Evolutionary conservation across 495 filamentous ascomycete species (phyloP), one percentile per base, ranked within the genome.

Genomic region (Aspergillus carlsbadensis): DNA sequence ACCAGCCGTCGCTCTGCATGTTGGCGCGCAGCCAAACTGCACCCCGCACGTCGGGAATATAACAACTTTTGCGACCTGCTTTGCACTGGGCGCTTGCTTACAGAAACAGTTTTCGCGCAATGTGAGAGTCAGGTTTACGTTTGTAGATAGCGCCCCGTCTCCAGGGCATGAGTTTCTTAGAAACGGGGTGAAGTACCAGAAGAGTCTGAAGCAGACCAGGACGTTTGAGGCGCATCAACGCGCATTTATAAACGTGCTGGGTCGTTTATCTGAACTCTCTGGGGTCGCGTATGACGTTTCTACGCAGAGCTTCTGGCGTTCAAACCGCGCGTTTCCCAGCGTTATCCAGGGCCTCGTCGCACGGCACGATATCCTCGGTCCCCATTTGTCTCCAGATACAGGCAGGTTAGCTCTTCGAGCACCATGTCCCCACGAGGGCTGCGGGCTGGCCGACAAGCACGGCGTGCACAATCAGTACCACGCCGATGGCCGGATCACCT

Each of bases 31-130:
- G 52, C 65, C 63, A 14, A 68, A 70, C 46, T 62, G 61, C 52
- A 64, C 60, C 14, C 65, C 63, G 11, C 67, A 70, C 34, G 37
- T 57, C 43, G 67, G 63, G 22, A 68, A 64, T 5, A 53, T 70
- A 5, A 47, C 58, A 26, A 62, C 65, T 22, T 68, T 70, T 43
- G 62, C 52, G 40, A 61, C 60, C 24, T 63, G 63, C 24, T 70
- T 70, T 34, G 53, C 57, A 6, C 40, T 70, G 5, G 65, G 65
- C 41, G 56, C 48, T 21, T 56, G 42, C 10, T 44, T 63, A 18
- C 57, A 60, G 26, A 54, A 59, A n/a, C 8, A 11, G 2, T 52
- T 40, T 10, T 22, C 24, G 20, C 64, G 56, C 10, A 35, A 57
- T 14, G 54, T 68, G 34, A 47, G 51, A 10, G 63, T 65, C n/a